These are phyloP conservation scores for Aspergillus sp. DNA, from an alignment of 2,329 filamentous ascomycete species.

Conservation along the genomic window DNA sequence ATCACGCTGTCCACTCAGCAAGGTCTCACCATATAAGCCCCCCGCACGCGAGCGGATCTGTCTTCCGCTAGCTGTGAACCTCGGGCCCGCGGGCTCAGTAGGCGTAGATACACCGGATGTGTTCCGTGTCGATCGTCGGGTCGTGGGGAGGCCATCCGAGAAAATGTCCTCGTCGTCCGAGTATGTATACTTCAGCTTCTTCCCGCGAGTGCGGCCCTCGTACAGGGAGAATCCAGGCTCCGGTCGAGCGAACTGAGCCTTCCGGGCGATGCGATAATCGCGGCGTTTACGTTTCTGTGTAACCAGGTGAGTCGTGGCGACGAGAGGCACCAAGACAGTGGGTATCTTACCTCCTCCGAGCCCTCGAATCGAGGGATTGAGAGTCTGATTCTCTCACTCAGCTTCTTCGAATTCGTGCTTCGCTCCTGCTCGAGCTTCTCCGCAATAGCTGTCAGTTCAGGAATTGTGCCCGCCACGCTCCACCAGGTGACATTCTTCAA, in stretches of 20 bases:
- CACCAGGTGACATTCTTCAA: conserved; percentile 80
- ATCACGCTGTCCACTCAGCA: conserved; percentile 54
- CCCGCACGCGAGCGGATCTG: conserved; percentile 63
- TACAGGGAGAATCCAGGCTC: conserved; percentile 91
- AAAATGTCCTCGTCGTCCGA: conserved; percentile 81
- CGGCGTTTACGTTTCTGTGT: conserved; percentile 82
- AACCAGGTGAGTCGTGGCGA: conserved; percentile 12
- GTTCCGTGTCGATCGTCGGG: conserved; percentile 63
- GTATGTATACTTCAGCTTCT: conserved; percentile 94
- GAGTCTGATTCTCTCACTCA: conserved; percentile 72
- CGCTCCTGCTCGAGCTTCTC: conserved; percentile 77
- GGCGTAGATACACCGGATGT: conserved; percentile 68
- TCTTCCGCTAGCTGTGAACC: conserved; percentile 78
- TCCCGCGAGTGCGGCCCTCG: conserved; percentile 92
- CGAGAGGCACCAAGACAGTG: not conserved
- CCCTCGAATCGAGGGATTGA: conserved; percentile 89
- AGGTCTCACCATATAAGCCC: conserved; percentile 53
- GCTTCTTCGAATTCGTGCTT: conserved; percentile 72
- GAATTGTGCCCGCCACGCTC: conserved; percentile 86
- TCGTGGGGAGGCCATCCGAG: conserved; percentile 61
- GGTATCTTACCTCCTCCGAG: conserved; percentile 71
- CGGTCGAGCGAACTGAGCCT: conserved; percentile 81
- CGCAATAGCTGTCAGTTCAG: conserved; percentile 73
- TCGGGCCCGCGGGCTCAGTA: conserved; percentile 62
- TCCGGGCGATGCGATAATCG: conserved; percentile 83